These are phyloP conservation scores for Chlorella vulgaris DNA, from an alignment of 139 green algal genomes.

Conservation along the genomic window DNA sequence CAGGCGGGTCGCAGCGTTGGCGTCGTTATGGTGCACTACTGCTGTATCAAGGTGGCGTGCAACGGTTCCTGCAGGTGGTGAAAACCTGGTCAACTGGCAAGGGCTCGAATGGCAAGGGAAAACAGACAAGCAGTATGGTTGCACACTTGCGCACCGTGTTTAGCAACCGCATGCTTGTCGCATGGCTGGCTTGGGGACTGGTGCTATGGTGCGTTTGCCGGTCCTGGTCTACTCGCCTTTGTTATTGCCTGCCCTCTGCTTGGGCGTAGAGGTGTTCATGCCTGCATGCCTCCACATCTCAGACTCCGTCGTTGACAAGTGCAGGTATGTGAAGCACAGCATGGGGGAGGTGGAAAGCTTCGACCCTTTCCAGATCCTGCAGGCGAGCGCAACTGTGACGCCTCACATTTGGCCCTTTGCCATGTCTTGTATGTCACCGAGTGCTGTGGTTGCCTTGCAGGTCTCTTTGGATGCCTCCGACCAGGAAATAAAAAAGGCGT, in stretches of 20 bases:
- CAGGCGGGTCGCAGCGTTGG: no score
- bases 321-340: constrained; percentile 57
- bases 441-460: constrained; percentile 5
- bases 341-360: constrained; percentile 70
- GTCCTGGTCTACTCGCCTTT: background rate
- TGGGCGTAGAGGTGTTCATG: background rate
- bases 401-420: background rate
- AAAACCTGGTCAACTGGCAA: constrained; percentile 46
- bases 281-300: background rate
- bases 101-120: background rate
- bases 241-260: background rate
- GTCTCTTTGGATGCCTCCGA: constrained; percentile 56
- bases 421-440: background rate
- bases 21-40: no score
- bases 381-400: background rate
- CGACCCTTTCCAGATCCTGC: constrained; percentile 91
- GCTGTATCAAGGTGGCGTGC: no score
- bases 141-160: constrained; percentile 2
- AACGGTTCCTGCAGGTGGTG: background rate
- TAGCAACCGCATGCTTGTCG: constrained; percentile 10
- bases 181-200: constrained; percentile 35
- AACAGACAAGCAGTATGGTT: background rate
- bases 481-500: constrained; percentile 83
- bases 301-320: constrained; percentile 35
- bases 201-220: constrained; percentile 33